A percentile compares a stretch with the other conserved stretches of the same genome.
phyloP scores from a whole-genome alignment of 2,329 filamentous ascomycete genomes.

The Alternaria brassicae region DNA sequence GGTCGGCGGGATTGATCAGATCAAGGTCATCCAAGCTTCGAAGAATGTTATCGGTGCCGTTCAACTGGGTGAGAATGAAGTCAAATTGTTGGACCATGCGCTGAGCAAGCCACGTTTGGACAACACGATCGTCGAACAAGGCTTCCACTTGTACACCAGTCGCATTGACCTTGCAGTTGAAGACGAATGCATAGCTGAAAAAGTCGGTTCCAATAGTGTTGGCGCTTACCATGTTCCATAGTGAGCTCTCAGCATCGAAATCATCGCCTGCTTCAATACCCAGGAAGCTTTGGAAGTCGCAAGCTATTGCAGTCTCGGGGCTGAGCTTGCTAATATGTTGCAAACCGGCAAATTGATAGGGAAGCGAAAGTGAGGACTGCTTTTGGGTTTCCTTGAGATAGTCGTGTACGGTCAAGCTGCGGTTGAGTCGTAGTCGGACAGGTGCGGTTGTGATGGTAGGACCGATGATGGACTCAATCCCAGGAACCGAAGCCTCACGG shows the following conservation, averaged over 20 bases:
- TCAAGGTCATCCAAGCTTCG: conserved; percentile 26
- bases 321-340: conserved; percentile 54
- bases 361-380: conserved; percentile 36
- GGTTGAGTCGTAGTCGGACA: conserved; percentile 51
- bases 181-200: conserved; percentile 47
- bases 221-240: conserved; percentile 44
- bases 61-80: conserved; percentile 36
- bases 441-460: conserved; percentile 54
- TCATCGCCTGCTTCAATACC: conserved; percentile 50
- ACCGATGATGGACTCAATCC: conserved; percentile 51
- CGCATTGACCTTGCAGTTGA: conserved; percentile 38
- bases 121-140: conserved; percentile 39
- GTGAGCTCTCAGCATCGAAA: conserved; percentile 35
- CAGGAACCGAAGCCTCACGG: conserved; percentile 44
- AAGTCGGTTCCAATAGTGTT: conserved; percentile 46
- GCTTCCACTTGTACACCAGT: conserved; percentile 36
- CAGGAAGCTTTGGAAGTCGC: conserved; percentile 57
- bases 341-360: conserved; percentile 53
- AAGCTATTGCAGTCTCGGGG: conserved; percentile 52
- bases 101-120: conserved; percentile 38
- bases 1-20: conserved; percentile 32
- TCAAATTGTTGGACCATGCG: conserved; percentile 41
- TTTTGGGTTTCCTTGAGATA: conserved; percentile 41
- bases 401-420: conserved; percentile 29
- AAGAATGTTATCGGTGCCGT: conserved; percentile 16